Percentiles rank a stretch among this genome's conserved stretches.
Evolutionary conservation across 106 monocot species (phyloP).

Genomic region (Iris macrosiphon): DNA sequence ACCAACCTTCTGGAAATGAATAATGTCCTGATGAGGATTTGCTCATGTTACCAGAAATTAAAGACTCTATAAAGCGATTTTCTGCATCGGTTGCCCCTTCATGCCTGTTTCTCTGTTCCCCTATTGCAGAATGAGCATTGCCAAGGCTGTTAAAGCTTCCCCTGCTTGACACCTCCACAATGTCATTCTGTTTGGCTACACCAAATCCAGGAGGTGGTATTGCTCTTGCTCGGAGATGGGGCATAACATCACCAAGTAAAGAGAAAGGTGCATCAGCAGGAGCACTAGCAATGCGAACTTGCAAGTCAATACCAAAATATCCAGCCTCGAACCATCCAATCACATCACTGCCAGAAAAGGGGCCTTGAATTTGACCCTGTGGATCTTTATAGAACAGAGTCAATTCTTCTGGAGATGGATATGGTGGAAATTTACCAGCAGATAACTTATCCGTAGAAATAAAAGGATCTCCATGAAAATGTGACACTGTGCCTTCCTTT

Average conservation of each 20-base stretch:
- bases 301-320: conserved; percentile 97
- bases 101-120: conserved; percentile 24
- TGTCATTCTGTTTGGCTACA: conserved; percentile 33
- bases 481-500: conserved; percentile 7
- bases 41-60: conserved; percentile 55
- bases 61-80: conserved; percentile 79
- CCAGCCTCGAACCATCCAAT: conserved; percentile 96
- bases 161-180: conserved; percentile 17
- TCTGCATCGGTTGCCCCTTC: conserved; percentile 48
- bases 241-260: conserved; percentile 94
- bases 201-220: conserved; percentile 88
- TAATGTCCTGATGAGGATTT: conserved; percentile 18
- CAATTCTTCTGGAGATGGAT: conserved; percentile 63
- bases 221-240: conserved; percentile 71
- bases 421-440: conserved; percentile 30
- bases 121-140: conserved; percentile 18
- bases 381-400: conserved; percentile 84
- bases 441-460: conserved; percentile 22
- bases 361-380: conserved; percentile 95
- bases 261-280: conserved; percentile 65
- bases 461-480: conserved; percentile 15
- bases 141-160: conserved; percentile 18
- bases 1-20: conserved; percentile 50
- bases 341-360: conserved; percentile 83
- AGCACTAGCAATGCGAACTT: conserved; percentile 56